Conservation (phyloP, 148 eudicot genomes). For the Persicaria maculosa region DNA sequence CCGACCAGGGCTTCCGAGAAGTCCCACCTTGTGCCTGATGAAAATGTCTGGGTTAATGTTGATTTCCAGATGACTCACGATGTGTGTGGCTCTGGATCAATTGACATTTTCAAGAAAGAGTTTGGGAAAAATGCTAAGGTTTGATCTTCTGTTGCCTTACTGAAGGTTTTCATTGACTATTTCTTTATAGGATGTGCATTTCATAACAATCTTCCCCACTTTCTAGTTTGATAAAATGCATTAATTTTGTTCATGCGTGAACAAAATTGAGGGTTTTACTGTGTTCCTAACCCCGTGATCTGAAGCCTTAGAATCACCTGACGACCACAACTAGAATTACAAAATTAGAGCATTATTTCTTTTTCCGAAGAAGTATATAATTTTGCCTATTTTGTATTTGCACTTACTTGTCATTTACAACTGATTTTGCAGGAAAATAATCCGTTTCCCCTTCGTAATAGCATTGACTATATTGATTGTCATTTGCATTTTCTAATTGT, state of each 20-base stretch:
- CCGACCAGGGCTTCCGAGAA: conserved; percentile 76
- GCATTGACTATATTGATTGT: not conserved
- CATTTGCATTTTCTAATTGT: not conserved
- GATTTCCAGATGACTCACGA: conserved; percentile 98
- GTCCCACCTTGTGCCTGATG: conserved; percentile 67
- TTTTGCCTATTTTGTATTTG: not conserved
- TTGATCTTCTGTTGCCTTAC: conserved; percentile 6
- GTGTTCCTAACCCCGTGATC: not conserved
- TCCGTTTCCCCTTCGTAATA: not conserved
- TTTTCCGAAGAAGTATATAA: not conserved
- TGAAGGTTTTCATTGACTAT: no score
- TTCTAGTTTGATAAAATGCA: no score
- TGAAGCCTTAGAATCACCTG: not conserved
- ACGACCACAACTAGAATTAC: not conserved
- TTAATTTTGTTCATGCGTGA: not conserved
- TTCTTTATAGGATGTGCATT: no score
- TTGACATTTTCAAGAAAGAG: conserved; percentile 91
- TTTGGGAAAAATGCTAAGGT: conserved; percentile 92
- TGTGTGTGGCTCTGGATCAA: no score
- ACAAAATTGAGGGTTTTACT: not conserved
- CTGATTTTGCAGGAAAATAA: not conserved
- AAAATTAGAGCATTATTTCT: not conserved
- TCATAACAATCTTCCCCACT: no score
- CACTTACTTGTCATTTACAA: not conserved
- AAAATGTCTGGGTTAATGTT: conserved; percentile 92